phyloP scores from a whole-genome alignment of 1,139 yeast species.

The Pichia cactophila region DNA sequence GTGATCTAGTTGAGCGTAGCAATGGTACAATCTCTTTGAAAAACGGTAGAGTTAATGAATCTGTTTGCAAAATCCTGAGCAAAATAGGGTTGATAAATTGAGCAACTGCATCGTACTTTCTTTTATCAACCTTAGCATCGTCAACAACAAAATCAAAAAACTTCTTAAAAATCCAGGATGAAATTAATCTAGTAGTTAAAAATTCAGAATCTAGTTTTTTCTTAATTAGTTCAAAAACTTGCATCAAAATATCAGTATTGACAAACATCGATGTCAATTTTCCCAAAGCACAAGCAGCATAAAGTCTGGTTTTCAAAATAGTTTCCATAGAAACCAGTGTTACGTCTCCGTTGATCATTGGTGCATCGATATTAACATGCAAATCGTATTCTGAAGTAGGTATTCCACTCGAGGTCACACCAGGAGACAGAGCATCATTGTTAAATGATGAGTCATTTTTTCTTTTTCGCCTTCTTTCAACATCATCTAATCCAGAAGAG shows the following conservation, averaged over 20 bases:
- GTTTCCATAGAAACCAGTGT: slow-evolving; percentile 73
- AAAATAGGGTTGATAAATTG: slow-evolving; percentile 9
- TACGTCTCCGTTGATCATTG: slow-evolving; percentile 87
- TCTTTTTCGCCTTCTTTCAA: slow-evolving; percentile 13
- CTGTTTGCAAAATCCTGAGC: slow-evolving; percentile 4
- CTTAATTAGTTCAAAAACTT: slow-evolving; percentile 4
- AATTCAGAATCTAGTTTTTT: slow-evolving; percentile 45
- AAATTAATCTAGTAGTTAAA: slow-evolving; percentile 72
- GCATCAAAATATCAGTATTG: slow-evolving; percentile 25
- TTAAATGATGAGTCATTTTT: slow-evolving; percentile 11
- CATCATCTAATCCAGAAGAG: slow-evolving; percentile 8
- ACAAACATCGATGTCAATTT: slow-evolving; percentile 50
- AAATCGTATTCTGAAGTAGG: slow-evolving; percentile 56
- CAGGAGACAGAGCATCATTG: not conserved
- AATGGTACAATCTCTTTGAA: slow-evolving; percentile 86
- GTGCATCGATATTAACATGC: slow-evolving; percentile 82
- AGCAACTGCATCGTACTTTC: slow-evolving; percentile 14
- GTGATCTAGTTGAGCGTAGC: slow-evolving; percentile 75
- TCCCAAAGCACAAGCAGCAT: slow-evolving; percentile 76
- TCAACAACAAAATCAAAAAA: slow-evolving; percentile 42
- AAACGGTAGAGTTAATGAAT: slow-evolving; percentile 39
- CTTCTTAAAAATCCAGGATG: slow-evolving; percentile 66
- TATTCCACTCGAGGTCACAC: slow-evolving; percentile 24
- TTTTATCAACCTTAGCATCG: slow-evolving; percentile 17
- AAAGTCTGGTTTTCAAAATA: slow-evolving; percentile 66